phyloP scores from a whole-genome alignment of 768 basidiomycete species.

The Calocera viscosa region DNA sequence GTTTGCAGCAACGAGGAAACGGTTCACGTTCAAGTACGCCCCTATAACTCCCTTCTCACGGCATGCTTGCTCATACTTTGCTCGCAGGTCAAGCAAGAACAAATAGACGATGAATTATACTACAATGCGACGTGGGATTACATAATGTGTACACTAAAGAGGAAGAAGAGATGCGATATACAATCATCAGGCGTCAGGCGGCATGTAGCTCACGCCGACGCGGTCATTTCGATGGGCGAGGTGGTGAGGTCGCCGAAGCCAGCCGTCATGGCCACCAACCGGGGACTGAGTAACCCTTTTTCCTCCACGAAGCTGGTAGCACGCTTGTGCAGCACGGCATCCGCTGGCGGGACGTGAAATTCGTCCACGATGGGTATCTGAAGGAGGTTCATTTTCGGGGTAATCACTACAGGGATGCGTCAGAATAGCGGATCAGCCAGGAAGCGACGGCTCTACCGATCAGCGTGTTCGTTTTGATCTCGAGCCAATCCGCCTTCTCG shows the following conservation, averaged over 20 bases:
- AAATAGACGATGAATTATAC: not conserved
- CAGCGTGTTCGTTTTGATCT: conserved; percentile 93
- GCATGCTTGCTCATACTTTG: not conserved
- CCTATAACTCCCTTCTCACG: not conserved
- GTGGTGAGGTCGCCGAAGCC: not conserved
- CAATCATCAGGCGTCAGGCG: not conserved
- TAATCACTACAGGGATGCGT: conserved; percentile 4
- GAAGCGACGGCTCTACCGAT: conserved; percentile 27
- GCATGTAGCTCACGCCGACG: not conserved
- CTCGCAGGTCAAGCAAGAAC: not conserved
- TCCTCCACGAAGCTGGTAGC: conserved; percentile 73
- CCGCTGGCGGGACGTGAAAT: conserved; percentile 78
- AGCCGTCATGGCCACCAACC: conserved; percentile 1
- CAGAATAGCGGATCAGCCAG: not conserved
- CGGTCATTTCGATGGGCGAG: not conserved
- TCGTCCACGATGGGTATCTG: conserved; percentile 92
- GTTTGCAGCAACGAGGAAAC: conserved; percentile 64
- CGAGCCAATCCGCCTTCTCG: conserved; percentile 99
- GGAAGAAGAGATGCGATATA: not conserved
- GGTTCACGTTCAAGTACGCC: not conserved
- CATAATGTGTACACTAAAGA: not conserved
- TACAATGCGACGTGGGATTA: not conserved
- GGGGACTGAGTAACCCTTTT: conserved; percentile 66
- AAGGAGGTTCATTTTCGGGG: conserved; percentile 51
- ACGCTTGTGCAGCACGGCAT: conserved; percentile 55